Evolutionary conservation across 768 basidiomycete genomes (phyloP), one percentile per base, ranked within the genome.

Genomic region (Lactarius sp.): DNA sequence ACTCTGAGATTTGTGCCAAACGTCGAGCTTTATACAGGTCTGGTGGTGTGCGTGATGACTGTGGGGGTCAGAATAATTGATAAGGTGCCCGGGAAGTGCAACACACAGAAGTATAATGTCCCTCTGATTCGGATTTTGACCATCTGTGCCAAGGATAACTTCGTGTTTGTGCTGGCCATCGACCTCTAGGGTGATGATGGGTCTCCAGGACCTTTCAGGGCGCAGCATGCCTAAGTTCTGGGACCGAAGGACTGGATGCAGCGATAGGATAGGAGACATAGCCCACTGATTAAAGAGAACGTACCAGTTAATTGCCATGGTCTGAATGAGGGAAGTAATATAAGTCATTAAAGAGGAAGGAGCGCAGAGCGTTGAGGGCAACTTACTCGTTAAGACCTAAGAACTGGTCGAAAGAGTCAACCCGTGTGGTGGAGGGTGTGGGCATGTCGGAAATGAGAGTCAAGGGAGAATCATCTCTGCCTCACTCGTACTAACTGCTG

Each of bases 81-180:
- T 20, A n/a, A 56, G 13, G 20, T 27, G 33, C 13, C 9, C 14
- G n/a, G 16, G 36, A 44, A 31, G 56, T 27, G 12, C 1, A n/a
- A 77, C 85, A 59, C 70, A 88, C 88, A 88, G 75, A 33, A 70
- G 67, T 61, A 85, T 80, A 0, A 71, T 73, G 1, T 80, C 76
- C 65, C 83, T 86, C 53, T 83, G 73, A 68, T 90, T 89, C 0
- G 85, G 81, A 61, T 85, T 87, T 69, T 88, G 86, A 0, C 88
- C 88, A 60, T 90, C 87, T 20, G 76, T 76, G 0, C 88, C 88
- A 2, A 90, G 80, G 22, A 76, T 72, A 9, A 82, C 76, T 68
- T 90, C 88, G 61, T 83, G 78, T 6, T 55, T 61, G n/a, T 80
- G 74, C 33, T 81, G 79, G 6, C 80, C 77, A 60, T 82, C 83